phyloP scores from a whole-genome alignment of 805 yeast species.

The Lachancea lanzarotensis region DNA sequence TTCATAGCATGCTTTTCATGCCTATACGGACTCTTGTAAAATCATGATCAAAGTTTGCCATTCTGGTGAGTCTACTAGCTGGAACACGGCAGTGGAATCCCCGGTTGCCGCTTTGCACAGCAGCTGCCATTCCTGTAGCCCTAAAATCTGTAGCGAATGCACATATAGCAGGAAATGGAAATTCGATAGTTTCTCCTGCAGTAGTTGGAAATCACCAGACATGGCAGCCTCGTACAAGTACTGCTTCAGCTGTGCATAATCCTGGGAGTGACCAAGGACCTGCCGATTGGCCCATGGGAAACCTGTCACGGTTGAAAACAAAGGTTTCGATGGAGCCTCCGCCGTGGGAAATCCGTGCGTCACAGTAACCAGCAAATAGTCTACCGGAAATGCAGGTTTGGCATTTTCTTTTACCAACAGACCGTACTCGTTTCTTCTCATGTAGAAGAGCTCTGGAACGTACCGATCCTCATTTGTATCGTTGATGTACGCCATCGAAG shows the following conservation, averaged over 20 bases:
- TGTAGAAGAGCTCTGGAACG: constrained; percentile 91
- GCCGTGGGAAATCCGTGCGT: constrained; percentile 86
- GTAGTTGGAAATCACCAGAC: constrained; percentile 27
- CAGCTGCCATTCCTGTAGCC: constrained; percentile 45
- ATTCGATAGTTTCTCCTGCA: constrained; percentile 46
- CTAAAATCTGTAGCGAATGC: constrained; percentile 49
- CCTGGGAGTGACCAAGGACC: constrained; percentile 68
- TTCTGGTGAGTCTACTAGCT: constrained; percentile 44
- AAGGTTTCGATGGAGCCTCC: constrained; percentile 36
- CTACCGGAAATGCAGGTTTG: constrained; percentile 90
- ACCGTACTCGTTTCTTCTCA: constrained; percentile 80
- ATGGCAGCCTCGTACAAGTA: constrained; percentile 36
- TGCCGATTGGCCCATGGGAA: constrained; percentile 81
- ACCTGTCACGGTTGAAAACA: constrained; percentile 38
- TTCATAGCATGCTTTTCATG: too few relatives aligned
- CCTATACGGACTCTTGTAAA: constrained; percentile 29
- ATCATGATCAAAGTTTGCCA: constrained; percentile 77
- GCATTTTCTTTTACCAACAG: constrained; percentile 83
- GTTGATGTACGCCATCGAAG: constrained; percentile 76
- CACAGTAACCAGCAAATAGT: constrained; percentile 74
- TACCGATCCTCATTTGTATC: constrained; percentile 67
- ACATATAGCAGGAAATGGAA: constrained; percentile 70
- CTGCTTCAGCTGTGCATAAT: constrained; percentile 46
- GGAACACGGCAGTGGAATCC: constrained; percentile 42
- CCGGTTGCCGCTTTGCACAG: constrained; percentile 44